A percentile compares a stretch with the other conserved stretches of the same genome.
phyloP scores from a whole-genome alignment of 257 asterid species.

The Vinca minor region DNA sequence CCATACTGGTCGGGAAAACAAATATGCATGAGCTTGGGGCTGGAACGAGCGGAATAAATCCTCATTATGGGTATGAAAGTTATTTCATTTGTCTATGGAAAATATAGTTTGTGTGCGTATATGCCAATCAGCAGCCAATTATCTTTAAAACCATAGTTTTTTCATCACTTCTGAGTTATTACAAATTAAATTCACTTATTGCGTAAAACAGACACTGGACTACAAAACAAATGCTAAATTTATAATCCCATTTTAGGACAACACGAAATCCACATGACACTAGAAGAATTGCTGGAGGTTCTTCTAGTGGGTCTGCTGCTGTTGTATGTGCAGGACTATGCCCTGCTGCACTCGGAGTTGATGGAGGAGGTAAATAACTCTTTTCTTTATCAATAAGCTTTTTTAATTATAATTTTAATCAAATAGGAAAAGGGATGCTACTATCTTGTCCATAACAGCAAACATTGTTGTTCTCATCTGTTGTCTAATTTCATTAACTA shows the following conservation, averaged over 20 bases:
- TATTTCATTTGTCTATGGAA: not conserved
- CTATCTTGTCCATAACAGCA: no score
- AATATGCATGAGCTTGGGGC: conserved; percentile 98
- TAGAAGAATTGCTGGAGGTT: conserved; percentile 74
- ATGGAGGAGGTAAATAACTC: conserved; percentile 73
- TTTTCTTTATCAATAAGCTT: not conserved
- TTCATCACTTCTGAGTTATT: no score
- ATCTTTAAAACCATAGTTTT: no score
- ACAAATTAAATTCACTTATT: no score
- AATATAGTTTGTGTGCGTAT: no score
- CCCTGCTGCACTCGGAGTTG: conserved; percentile 89
- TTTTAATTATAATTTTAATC: no score
- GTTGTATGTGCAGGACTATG: conserved; percentile 92
- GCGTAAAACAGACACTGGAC: not conserved
- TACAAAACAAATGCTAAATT: not conserved
- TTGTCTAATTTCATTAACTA: no score
- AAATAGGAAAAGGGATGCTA: no score
- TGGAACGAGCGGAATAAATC: conserved; percentile 91
- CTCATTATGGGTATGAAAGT: conserved; percentile 70
- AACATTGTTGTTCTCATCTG: no score
- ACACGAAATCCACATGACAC: conserved; percentile 65
- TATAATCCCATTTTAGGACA: conserved; percentile 29
- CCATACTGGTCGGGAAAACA: conserved; percentile 78
- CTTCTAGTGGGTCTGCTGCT: conserved; percentile 96
- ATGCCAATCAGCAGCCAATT: not conserved